Evolutionary conservation across 2,329 filamentous ascomycete genomes (phyloP), one percentile per base, ranked within the genome.

Genomic region (Aspergillus cejpii): DNA sequence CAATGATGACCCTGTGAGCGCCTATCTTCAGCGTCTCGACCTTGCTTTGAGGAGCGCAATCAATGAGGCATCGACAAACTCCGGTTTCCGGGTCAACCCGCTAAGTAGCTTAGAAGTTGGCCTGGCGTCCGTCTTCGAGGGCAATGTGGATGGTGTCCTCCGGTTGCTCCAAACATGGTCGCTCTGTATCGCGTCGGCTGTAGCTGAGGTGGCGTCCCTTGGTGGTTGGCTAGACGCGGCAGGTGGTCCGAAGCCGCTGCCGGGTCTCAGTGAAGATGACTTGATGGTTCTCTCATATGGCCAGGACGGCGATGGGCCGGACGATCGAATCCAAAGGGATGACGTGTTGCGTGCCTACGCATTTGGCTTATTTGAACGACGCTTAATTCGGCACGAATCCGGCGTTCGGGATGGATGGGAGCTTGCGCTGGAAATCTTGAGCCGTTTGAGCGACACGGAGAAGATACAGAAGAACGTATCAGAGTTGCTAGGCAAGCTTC

Each of bases 201-300:
- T 92, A 12, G 85, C 85, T 3, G 91, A 97, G 66, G 74, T 97
- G 45, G 89, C 87, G 8, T 84, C 81, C n/a, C 74, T 87, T 20
- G 88, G 85, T 6, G 82, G 83, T 36, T 97, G 91, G 91, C 75
- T 96, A 36, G 81, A 84, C 19, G 73, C 75, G 20, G 73, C 76
- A 23, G 72, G 76, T 43, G 67, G 75, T 5, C 71, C 74, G 23
- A 75, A 72, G 51, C 66, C 81, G 37, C 76, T 85, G 55, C 77
- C 80, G 27, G 83, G 81, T 19, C 79, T 67, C 45, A 88, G 90
- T 58, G 80, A 86, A 67, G 84, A 89, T 50, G 90, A 96, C 59
- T 71, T 96, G 36, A 86, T 92, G 69, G 79, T 96, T 7, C 73
- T 97, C 10, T 89, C 87, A 34, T 74, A 79, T 72, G 79, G 77